Evolutionary conservation across 257 asterid species (phyloP).

Genomic region (Handroanthus guayacan): DNA sequence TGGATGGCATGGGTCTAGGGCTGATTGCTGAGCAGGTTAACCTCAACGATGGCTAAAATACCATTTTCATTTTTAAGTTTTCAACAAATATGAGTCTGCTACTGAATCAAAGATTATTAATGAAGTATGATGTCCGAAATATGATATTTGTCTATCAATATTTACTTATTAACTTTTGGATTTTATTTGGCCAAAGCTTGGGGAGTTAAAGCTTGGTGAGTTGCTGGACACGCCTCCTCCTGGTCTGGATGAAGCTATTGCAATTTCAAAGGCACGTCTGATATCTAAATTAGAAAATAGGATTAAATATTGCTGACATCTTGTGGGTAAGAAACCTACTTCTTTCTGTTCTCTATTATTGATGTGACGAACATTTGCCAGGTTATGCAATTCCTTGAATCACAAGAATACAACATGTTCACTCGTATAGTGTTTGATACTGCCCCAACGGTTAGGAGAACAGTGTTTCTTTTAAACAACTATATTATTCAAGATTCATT

Average conservation of each 20-base stretch:
- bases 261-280: constrained; percentile 86
- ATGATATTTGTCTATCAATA: constrained; percentile 18
- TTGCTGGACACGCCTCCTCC: constrained; percentile 99
- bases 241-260: constrained; percentile 98
- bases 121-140: not conserved
- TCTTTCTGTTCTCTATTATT: constrained; percentile 36
- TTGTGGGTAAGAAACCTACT: constrained; percentile 3
- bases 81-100: not conserved
- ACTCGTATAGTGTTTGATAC: constrained; percentile 98
- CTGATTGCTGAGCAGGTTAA: constrained; percentile 91
- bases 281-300: constrained; percentile 2
- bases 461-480: constrained; percentile 14
- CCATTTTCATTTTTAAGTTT: not conserved
- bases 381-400: constrained; percentile 97
- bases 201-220: constrained; percentile 97
- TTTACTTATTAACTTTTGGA: constrained; percentile 14
- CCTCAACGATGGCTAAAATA: constrained; percentile 14
- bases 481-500: constrained; percentile 26
- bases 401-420: constrained; percentile 89
- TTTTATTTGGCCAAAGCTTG: constrained; percentile 63
- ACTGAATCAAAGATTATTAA: not conserved
- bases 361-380: constrained; percentile 49
- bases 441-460: constrained; percentile 90
- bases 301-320: constrained; percentile 30
- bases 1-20: constrained; percentile 99